phyloP scores from a whole-genome alignment of 352 stramenopile species.

The Phytopythium vexans region DNA sequence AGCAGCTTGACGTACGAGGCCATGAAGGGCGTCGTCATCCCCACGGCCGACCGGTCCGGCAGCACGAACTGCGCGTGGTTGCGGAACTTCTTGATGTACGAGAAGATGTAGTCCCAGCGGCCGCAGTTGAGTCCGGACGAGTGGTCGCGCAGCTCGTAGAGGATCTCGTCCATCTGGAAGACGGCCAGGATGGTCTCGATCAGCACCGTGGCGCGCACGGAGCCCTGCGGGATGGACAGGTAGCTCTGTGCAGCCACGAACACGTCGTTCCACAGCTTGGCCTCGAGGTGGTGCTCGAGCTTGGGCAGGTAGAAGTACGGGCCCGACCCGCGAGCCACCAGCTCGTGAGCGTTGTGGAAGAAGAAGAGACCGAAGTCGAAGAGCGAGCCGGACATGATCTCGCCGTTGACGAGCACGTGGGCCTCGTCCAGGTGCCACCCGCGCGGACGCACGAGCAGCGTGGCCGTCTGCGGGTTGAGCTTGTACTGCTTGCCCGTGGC shows the following conservation, averaged over 20 bases:
- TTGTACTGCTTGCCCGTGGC: slow-evolving; percentile 72
- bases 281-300: slow-evolving; percentile 94
- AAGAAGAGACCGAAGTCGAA: slow-evolving; percentile 97
- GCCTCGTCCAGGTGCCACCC: slow-evolving; percentile 95
- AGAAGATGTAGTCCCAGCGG: slow-evolving; percentile 98
- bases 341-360: slow-evolving; percentile 93
- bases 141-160: slow-evolving; percentile 95
- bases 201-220: slow-evolving; percentile 92
- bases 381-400: slow-evolving; percentile 89
- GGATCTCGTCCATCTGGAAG: slow-evolving; percentile 97
- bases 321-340: slow-evolving; percentile 78
- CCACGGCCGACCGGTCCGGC: slow-evolving; percentile 90
- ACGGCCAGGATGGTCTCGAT: slow-evolving; percentile 96
- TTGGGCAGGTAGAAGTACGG: slow-evolving; percentile 97
- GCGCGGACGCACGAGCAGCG: slow-evolving; percentile 90
- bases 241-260: slow-evolving; percentile 93
- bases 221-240: slow-evolving; percentile 89
- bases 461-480: slow-evolving; percentile 78
- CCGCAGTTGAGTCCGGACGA: slow-evolving; percentile 96
- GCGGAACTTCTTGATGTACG: slow-evolving; percentile 96
- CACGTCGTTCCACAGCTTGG: slow-evolving; percentile 96
- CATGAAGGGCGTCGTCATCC: slow-evolving; percentile 95
- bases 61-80: slow-evolving; percentile 90
- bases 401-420: slow-evolving; percentile 92
- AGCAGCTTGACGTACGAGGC: slow-evolving; percentile 93